Evolutionary conservation across 345 rosid species (phyloP).

Genomic region (Gossypium bickii): DNA sequence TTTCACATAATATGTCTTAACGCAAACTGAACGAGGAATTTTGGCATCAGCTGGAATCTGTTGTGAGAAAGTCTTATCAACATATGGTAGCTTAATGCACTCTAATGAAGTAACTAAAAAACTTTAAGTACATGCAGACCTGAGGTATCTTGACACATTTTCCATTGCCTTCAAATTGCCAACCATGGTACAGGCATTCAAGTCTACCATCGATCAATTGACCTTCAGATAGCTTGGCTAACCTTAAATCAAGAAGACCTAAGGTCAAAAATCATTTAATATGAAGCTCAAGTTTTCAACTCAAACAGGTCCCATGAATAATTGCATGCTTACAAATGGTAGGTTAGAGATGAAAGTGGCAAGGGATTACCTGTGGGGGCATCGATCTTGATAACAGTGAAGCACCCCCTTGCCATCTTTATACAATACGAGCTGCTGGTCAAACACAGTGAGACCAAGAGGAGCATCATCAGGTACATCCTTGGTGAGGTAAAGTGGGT

Average conservation of each 20-base stretch:
- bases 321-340: background rate
- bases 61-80: background rate
- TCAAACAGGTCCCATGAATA: background rate
- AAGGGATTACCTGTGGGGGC: slow-evolving; percentile 72
- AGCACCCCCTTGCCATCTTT: slow-evolving; percentile 65
- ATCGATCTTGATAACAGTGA: slow-evolving; percentile 78
- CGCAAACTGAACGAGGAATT: slow-evolving; percentile 83
- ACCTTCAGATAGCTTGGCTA: slow-evolving; percentile 92
- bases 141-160: slow-evolving; percentile 91
- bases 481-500: slow-evolving; percentile 72
- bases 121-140: slow-evolving; percentile 33
- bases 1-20: slow-evolving; percentile 55
- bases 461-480: slow-evolving; percentile 91
- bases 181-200: slow-evolving; percentile 92
- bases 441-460: slow-evolving; percentile 80
- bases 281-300: background rate
- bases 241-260: slow-evolving; percentile 34
- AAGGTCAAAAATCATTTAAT: background rate
- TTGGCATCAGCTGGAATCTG: slow-evolving; percentile 77
- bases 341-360: background rate
- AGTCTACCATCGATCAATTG: slow-evolving; percentile 82
- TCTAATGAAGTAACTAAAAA: background rate
- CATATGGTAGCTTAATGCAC: background rate
- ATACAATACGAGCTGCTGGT: slow-evolving; percentile 71
- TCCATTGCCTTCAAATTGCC: slow-evolving; percentile 92